Conservation (phyloP, 2,329 filamentous ascomycete genomes). For the Apiospora pterosperma region DNA sequence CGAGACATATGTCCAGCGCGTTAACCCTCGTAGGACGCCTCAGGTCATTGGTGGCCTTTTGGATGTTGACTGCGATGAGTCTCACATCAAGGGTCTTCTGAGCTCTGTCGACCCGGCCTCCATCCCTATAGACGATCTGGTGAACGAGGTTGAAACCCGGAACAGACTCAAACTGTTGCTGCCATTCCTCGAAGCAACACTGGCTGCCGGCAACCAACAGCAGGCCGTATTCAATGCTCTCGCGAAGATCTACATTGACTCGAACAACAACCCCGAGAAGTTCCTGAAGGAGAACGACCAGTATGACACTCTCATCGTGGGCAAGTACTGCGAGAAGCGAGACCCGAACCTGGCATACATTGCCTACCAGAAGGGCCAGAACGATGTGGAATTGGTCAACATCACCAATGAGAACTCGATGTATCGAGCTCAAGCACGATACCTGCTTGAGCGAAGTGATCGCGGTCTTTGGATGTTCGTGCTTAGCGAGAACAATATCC, state of each 20-base stretch:
- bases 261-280: slow-evolving; percentile 95
- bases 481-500: slow-evolving; percentile 91
- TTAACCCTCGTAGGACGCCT: slow-evolving; percentile 88
- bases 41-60: slow-evolving; percentile 90
- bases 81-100: slow-evolving; percentile 89
- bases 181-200: slow-evolving; percentile 90
- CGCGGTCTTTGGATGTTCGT: slow-evolving; percentile 92
- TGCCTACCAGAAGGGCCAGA: slow-evolving; percentile 93
- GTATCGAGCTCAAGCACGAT: slow-evolving; percentile 97
- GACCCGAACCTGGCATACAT: slow-evolving; percentile 95
- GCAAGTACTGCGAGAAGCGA: slow-evolving; percentile 98
- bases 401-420: slow-evolving; percentile 99
- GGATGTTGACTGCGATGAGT: slow-evolving; percentile 96
- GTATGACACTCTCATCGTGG: slow-evolving; percentile 87
- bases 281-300: slow-evolving; percentile 97
- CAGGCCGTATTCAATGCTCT: slow-evolving; percentile 96
- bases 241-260: slow-evolving; percentile 99
- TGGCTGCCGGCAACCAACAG: slow-evolving; percentile 88
- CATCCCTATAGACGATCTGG: slow-evolving; percentile 92
- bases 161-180: slow-evolving; percentile 94
- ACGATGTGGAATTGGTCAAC: slow-evolving; percentile 93
- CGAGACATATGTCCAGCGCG: slow-evolving; percentile 94
- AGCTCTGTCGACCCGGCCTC: slow-evolving; percentile 77
- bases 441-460: slow-evolving; percentile 87
- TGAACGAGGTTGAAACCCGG: slow-evolving; percentile 89